phyloP scores from a whole-genome alignment of 2,329 filamentous ascomycete species.

The Didymellaceae sp. region DNA sequence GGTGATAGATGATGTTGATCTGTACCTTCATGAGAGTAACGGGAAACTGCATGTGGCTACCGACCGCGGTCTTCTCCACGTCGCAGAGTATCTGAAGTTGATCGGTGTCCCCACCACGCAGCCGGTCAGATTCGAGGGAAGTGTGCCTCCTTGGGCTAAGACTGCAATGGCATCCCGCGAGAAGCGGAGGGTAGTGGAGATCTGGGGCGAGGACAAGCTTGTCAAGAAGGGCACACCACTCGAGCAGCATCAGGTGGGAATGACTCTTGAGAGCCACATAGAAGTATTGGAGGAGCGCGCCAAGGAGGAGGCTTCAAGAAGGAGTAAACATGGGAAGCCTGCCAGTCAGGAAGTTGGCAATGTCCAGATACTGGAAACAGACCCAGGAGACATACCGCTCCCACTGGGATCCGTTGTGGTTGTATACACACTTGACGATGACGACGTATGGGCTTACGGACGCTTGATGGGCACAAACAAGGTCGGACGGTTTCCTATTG shows the following conservation, averaged over 20 bases:
- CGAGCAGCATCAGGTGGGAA: neutral
- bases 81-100: conserved; percentile 23
- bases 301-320: neutral
- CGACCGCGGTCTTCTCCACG: conserved; percentile 23
- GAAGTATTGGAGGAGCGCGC: neutral
- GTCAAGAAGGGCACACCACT: neutral
- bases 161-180: neutral
- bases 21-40: conserved; percentile 20
- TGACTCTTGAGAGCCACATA: neutral
- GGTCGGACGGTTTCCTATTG: conserved; percentile 2
- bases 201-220: neutral
- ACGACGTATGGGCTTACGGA: conserved; percentile 6
- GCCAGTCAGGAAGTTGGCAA: neutral
- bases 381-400: neutral
- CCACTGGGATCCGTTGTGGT: neutral
- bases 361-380: neutral
- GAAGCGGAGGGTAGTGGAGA: neutral
- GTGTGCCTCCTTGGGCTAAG: conserved; percentile 25
- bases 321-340: neutral
- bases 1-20: conserved; percentile 22
- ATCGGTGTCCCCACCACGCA: conserved; percentile 23
- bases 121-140: conserved; percentile 26
- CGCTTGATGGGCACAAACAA: neutral
- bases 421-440: conserved; percentile 1
- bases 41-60: conserved; percentile 24